Conservation (phyloP, 176 grass and related monocot genomes). For the Zea mays region Zm-B73-REFERENCE-NAM-5.0 NC_050105.1:9424001-9424500, state of each 20-base stretch:
- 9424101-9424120: constrained; percentile 63
- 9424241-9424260: constrained; percentile 80
- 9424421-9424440: constrained; percentile 48
- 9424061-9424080: constrained; percentile 95
- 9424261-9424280: constrained; percentile 60
- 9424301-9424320: constrained; percentile 52
- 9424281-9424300: constrained; percentile 51
- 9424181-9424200: background rate
- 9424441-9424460: constrained; percentile 58
- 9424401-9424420: constrained; percentile 57
- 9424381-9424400: constrained; percentile 62
- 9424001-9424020: constrained; percentile 62
- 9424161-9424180: background rate
- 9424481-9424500: constrained; percentile 49
- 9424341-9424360: constrained; percentile 57
- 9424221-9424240: background rate
- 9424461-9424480: constrained; percentile 52
- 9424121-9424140: constrained; percentile 4
- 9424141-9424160: background rate
- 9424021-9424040: constrained; percentile 71
- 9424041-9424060: constrained; percentile 91
- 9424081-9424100: constrained; percentile 73
- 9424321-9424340: constrained; percentile 66
- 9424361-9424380: constrained; percentile 60
- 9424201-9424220: background rate